These are phyloP conservation scores for Massariosphaeria phaeospora DNA, from an alignment of 495 filamentous ascomycete genomes.

Conservation along the genomic window DNA sequence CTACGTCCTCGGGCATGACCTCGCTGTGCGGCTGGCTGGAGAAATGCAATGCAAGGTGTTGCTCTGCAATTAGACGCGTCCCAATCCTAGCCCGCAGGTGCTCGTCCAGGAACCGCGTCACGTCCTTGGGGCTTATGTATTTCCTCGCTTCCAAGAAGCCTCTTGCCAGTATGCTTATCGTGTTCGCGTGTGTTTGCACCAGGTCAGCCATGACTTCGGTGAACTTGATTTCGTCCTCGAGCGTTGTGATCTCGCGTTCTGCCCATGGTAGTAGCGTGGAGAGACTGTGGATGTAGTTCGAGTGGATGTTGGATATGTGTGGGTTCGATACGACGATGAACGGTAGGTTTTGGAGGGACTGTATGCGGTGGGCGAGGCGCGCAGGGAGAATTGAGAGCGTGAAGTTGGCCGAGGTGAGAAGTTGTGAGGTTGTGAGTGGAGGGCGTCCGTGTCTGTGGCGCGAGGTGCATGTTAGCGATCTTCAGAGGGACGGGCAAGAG, in stretches of 20 bases:
- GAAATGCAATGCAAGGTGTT: slow-evolving; percentile 90
- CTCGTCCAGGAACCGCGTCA: slow-evolving; percentile 87
- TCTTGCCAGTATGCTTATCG: slow-evolving; percentile 84
- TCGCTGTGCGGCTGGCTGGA: slow-evolving; percentile 66
- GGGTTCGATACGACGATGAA: slow-evolving; percentile 97
- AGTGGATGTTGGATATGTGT: slow-evolving; percentile 84
- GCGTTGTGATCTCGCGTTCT: slow-evolving; percentile 64
- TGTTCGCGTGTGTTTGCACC: slow-evolving; percentile 87
- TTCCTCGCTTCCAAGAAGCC: slow-evolving; percentile 88
- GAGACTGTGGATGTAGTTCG: slow-evolving; percentile 89
- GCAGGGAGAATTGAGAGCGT: slow-evolving; percentile 87
- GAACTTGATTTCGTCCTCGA: slow-evolving; percentile 86
- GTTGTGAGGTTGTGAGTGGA: slow-evolving; percentile 70
- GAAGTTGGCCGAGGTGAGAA: slow-evolving; percentile 88
- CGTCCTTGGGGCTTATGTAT: slow-evolving; percentile 73
- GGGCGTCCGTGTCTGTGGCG: slow-evolving; percentile 74
- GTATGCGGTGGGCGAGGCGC: slow-evolving; percentile 89
- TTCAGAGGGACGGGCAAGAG: background rate
- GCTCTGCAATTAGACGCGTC: slow-evolving; percentile 89
- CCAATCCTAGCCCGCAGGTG: slow-evolving; percentile 92
- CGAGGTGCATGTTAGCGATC: slow-evolving; percentile 2
- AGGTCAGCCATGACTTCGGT: slow-evolving; percentile 88
- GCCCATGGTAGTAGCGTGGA: slow-evolving; percentile 84
- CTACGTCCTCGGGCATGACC: slow-evolving; percentile 42
- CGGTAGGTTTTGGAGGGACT: slow-evolving; percentile 84